Percentiles rank a stretch among this genome's conserved stretches.
Conservation (phyloP, 495 filamentous ascomycete species). For the Tetracladium setigerum region DNA sequence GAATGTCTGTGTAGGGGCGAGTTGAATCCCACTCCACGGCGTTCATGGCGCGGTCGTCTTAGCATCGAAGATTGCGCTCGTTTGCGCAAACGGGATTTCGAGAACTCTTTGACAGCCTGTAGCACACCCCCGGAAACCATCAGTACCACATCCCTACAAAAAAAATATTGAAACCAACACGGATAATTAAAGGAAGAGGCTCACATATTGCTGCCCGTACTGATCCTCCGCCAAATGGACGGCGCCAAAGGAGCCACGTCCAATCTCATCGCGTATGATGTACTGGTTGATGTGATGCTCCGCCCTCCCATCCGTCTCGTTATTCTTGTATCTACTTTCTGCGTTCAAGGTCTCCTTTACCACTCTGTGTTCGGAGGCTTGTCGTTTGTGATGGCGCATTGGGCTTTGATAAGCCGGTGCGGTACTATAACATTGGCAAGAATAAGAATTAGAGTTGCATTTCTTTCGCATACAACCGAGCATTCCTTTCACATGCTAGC, state of each 20-base stretch:
- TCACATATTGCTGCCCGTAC: slow-evolving; percentile 87
- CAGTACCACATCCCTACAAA: neutral
- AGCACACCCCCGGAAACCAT: neutral
- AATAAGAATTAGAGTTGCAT: neutral
- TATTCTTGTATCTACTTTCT: slow-evolving; percentile 75
- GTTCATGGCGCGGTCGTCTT: slow-evolving; percentile 41
- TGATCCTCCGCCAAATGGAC: slow-evolving; percentile 90
- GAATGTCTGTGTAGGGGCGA: slow-evolving; percentile 20
- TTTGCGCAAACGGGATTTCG: slow-evolving; percentile 85
- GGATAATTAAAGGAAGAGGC: slow-evolving; percentile 17
- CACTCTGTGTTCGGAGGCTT: slow-evolving; percentile 60
- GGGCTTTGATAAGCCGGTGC: slow-evolving; percentile 53
- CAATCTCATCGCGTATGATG: slow-evolving; percentile 89
- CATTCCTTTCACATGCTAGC: too few species aligned
- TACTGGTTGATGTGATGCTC: slow-evolving; percentile 92
- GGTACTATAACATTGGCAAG: slow-evolving; percentile 12
- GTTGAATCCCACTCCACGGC: slow-evolving; percentile 21
- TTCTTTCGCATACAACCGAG: neutral
- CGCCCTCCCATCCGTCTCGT: slow-evolving; percentile 66
- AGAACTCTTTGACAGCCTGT: slow-evolving; percentile 96
- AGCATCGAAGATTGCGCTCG: slow-evolving; percentile 88
- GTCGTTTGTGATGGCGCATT: slow-evolving; percentile 66
- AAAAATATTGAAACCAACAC: too few species aligned
- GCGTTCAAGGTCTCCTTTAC: slow-evolving; percentile 94
- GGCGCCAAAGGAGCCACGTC: slow-evolving; percentile 88